phyloP scores from a whole-genome alignment of 345 rosid genomes.

The Eutrema japonicum region DNA sequence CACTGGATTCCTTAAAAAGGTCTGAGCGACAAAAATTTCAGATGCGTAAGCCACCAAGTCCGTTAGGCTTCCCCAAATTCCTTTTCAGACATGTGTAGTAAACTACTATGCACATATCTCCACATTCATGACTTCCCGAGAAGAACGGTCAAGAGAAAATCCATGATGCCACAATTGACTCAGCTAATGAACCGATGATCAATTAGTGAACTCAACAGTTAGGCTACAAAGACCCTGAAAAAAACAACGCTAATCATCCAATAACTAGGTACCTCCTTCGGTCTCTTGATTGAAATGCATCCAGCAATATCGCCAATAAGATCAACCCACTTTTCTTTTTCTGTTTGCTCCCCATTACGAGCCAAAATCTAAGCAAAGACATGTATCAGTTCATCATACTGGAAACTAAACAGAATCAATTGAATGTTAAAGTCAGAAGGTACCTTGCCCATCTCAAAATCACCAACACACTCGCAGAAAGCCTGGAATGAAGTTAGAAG shows the following conservation, averaged over 20 bases:
- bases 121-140: constrained; percentile 21
- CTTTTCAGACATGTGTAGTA: constrained; percentile 12
- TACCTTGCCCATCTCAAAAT: constrained; percentile 99
- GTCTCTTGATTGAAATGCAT: constrained; percentile 93
- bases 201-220: constrained; percentile 23
- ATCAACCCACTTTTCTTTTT: constrained; percentile 90
- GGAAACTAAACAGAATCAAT: constrained; percentile 21
- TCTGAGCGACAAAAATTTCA: constrained; percentile 1
- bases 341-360: constrained; percentile 82
- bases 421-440: constrained; percentile 10
- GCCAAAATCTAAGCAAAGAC: constrained; percentile 71
- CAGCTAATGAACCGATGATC: constrained; percentile 21
- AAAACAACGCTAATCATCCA: constrained; percentile 25
- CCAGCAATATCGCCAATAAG: constrained; percentile 86
- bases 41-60: constrained; percentile 4
- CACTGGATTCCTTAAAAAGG: constrained; percentile 9
- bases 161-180: constrained; percentile 10
- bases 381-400: constrained; percentile 28
- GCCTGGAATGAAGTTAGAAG: constrained; percentile 89
- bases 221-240: constrained; percentile 13
- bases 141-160: constrained; percentile 26
- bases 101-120: constrained; percentile 19
- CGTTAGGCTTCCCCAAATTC: background rate
- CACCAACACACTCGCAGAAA: constrained; percentile 98
- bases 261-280: constrained; percentile 71